Percentiles rank a stretch among this genome's conserved stretches.
Conservation (phyloP, 139 green algal genomes). For the Tetradesmus obliquus region DNA sequence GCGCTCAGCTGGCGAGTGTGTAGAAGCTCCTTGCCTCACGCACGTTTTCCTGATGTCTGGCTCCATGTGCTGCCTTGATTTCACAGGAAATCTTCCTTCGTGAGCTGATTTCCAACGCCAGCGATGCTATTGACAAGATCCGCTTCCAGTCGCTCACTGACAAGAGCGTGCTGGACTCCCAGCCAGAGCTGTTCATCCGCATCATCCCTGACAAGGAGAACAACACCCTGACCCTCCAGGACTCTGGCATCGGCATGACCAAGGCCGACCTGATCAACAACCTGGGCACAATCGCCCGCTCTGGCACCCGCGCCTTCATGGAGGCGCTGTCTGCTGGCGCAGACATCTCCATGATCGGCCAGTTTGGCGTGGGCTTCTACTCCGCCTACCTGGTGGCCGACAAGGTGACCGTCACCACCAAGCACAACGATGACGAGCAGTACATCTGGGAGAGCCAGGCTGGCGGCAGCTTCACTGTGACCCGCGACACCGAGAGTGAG, state of each 20-base stretch:
- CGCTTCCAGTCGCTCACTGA: slow-evolving; percentile 97
- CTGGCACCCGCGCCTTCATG: slow-evolving; percentile 99
- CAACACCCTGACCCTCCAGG: slow-evolving; percentile 96
- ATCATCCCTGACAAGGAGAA: slow-evolving; percentile 97
- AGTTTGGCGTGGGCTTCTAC: slow-evolving; percentile 99
- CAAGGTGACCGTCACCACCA: slow-evolving; percentile 89
- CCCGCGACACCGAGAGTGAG: slow-evolving; percentile 85
- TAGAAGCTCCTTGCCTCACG: not conserved
- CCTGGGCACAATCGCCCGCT: slow-evolving; percentile 99
- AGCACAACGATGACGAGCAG: slow-evolving; percentile 99
- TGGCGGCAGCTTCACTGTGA: slow-evolving; percentile 99
- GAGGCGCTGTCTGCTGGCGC: slow-evolving; percentile 98
- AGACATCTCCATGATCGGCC: slow-evolving; percentile 99
- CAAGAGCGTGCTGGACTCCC: slow-evolving; percentile 95
- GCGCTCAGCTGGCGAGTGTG: slow-evolving; percentile 1
- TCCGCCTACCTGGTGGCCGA: slow-evolving; percentile 99
- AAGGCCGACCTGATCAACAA: slow-evolving; percentile 99
- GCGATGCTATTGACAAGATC: slow-evolving; percentile 99
- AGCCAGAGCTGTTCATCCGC: slow-evolving; percentile 98
- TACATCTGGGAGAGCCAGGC: slow-evolving; percentile 99
- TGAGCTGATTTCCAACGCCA: slow-evolving; percentile 97
- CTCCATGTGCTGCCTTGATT: not conserved
- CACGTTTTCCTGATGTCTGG: not conserved
- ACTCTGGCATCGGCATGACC: slow-evolving; percentile 98
- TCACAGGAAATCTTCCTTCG: slow-evolving; percentile 93